Evolutionary conservation across 106 monocot genomes (phyloP).

Genomic region (Narthecium ossifragum): DNA sequence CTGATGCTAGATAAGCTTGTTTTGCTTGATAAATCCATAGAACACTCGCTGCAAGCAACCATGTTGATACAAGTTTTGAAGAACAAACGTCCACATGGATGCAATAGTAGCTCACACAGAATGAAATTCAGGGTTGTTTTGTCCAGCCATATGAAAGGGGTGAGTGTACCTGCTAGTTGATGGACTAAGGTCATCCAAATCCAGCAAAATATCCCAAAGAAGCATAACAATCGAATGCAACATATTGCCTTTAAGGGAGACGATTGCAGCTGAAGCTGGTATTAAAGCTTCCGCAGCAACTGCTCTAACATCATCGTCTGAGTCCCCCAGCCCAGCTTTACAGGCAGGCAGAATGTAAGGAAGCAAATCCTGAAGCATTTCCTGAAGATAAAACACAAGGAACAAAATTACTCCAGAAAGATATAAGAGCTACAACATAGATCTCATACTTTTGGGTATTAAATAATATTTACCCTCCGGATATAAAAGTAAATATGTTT

Average conservation of each 20-base stretch:
- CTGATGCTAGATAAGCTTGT: too few relatives aligned
- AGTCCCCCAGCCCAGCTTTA: conserved; percentile 88
- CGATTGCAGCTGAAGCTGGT: conserved; percentile 64
- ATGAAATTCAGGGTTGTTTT: too few relatives aligned
- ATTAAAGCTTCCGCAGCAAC: conserved; percentile 94
- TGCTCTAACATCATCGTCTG: conserved; percentile 98
- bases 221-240: conserved; percentile 79
- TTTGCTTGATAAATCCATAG: too few relatives aligned
- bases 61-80: too few relatives aligned
- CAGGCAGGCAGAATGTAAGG: conserved; percentile 73
- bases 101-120: too few relatives aligned
- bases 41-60: too few relatives aligned
- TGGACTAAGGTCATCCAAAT: conserved; percentile 94
- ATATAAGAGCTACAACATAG: too few relatives aligned
- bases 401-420: too few relatives aligned
- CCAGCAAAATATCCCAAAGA: conserved; percentile 98
- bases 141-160: not conserved
- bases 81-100: too few relatives aligned
- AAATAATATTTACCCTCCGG: too few relatives aligned
- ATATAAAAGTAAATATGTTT: too few relatives aligned
- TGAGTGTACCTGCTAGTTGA: conserved; percentile 87
- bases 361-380: conserved; percentile 84
- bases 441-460: too few relatives aligned
- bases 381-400: conserved; percentile 40
- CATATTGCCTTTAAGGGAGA: conserved; percentile 40